phyloP scores from a whole-genome alignment of 2,329 filamentous ascomycete genomes.

The Paecilomyces dactylethromorphus region DNA sequence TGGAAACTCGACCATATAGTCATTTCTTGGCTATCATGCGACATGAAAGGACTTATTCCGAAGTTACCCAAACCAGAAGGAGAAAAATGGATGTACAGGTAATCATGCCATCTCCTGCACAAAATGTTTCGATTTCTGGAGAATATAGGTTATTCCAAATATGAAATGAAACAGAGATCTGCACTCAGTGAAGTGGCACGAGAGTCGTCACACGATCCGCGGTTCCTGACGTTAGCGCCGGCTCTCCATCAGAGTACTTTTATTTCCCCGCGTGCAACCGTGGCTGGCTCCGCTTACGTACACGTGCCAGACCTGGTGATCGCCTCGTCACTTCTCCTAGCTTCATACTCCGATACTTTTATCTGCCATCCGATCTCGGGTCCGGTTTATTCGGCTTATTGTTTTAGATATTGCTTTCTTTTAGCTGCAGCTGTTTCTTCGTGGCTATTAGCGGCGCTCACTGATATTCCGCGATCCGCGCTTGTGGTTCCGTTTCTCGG shows the following conservation, averaged over 20 bases:
- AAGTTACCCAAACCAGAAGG: too few species aligned
- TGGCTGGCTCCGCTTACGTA: neutral
- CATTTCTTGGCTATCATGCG: too few species aligned
- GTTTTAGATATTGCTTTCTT: too few species aligned
- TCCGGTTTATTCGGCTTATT: neutral
- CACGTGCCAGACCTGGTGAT: neutral
- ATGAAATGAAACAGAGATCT: too few species aligned
- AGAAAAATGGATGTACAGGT: too few species aligned
- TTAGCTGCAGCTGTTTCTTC: neutral
- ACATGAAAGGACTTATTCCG: too few species aligned
- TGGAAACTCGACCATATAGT: too few species aligned
- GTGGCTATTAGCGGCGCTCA: neutral
- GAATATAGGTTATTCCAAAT: too few species aligned
- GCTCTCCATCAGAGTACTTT: neutral
- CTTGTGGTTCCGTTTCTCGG: neutral
- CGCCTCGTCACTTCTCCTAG: neutral
- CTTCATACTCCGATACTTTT: neutral
- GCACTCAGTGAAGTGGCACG: neutral
- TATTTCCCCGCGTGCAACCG: neutral
- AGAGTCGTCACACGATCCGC: neutral
- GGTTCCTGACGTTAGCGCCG: neutral
- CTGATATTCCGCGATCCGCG: neutral
- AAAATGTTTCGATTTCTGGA: too few species aligned
- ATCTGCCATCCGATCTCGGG: neutral
- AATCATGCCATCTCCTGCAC: too few species aligned